Base-by-base conservation (phyloP, 176 grass and related monocot genomes). In the Hsuehochloa calcarea region DNA sequence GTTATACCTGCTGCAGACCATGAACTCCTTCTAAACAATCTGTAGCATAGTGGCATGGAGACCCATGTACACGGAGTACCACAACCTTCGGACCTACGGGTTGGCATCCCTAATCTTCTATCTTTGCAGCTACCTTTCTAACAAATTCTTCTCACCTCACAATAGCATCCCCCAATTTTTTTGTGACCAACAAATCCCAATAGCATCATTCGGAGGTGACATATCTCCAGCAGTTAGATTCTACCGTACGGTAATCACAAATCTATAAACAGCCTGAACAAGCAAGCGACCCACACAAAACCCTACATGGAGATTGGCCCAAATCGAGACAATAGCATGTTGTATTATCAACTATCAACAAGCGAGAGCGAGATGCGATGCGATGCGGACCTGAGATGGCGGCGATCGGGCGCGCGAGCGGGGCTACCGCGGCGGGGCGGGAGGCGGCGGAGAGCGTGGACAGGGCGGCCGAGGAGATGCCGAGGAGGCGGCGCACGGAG, bases 321-420 rank as follows among this genome's bases (percentile, higher is more conserved):
- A 77, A 83, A 90, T 65, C 59, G 34, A 43, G 17, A 3, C 20
- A 71, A 5, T 47, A 11, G 8, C 10, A 11, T 8, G 40, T 5
- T 13, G 44, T 1, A 78, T 9, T 23, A 43, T 27, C 55, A 56
- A 46, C 3, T 17, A n/a, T 46, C 19, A 71, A 73, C 9, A 29
- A 72, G 69, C 6, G n/a, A 76, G 75, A 79, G 69, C 6, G n/a
- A 76, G 75, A 79, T 60, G n/a, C 26, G 81, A 66, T 17, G 67
- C 52, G 59, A 50, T 67, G 74, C 49, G 41, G 51, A 93, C 82
- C 85, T 69, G 88, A 72, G 52, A 88, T 52, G 82, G 87, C 81
- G 74, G 87, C 69, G 56, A 79, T 65, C 72, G 85, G 58, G 40
- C 74, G 91, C 66, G 77, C 52, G 59, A 86, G 85, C 51, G 81